A percentile compares a stretch with the other conserved stretches of the same genome.
These are phyloP conservation scores for Diaporthe velutina DNA, from an alignment of 2,329 filamentous ascomycete species.

Conservation along the genomic window DNA sequence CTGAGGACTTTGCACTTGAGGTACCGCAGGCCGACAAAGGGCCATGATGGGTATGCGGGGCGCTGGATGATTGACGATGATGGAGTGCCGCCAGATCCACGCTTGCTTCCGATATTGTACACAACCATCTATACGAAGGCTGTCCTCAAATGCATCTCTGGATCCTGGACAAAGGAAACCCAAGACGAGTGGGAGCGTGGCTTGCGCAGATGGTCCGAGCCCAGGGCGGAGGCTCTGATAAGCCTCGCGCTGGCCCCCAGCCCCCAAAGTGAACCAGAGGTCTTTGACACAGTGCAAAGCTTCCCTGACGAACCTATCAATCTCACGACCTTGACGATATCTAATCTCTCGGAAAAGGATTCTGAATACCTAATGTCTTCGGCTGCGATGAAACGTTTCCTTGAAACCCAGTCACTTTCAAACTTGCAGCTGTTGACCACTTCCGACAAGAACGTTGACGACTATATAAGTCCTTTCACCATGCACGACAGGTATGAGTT, in stretches of 20 bases:
- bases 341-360: constrained; percentile 26
- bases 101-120: no score
- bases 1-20: constrained; percentile 30
- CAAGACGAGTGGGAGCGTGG: background rate
- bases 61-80: background rate
- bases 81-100: background rate
- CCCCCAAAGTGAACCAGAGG: background rate
- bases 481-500: constrained; percentile 41
- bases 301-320: background rate
- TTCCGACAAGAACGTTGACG: background rate
- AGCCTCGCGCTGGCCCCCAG: background rate
- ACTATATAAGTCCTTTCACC: background rate
- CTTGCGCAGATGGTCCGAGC: background rate
- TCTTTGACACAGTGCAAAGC: background rate
- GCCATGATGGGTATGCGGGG: background rate
- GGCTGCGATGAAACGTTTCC: background rate
- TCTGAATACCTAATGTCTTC: constrained; percentile 1
- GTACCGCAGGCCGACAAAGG: background rate
- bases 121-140: background rate
- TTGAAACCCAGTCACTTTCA: background rate
- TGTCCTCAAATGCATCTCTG: background rate
- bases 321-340: constrained; percentile 26
- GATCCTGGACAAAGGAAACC: background rate
- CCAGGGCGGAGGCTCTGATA: background rate
- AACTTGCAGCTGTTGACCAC: constrained; percentile 18